phyloP scores from a whole-genome alignment of 1,284 basidiomycete species.

The Kwoniella shivajii region DNA sequence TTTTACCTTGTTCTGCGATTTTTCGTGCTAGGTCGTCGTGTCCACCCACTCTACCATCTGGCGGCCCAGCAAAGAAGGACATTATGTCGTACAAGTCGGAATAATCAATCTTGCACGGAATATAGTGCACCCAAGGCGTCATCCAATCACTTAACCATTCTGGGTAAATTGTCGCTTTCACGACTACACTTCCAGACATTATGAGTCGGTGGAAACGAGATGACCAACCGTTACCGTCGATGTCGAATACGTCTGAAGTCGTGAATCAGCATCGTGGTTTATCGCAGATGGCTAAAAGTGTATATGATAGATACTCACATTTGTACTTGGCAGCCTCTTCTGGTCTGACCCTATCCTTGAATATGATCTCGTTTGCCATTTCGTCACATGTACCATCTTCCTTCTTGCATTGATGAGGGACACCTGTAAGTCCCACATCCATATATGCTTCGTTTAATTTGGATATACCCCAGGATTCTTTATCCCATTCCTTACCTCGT shows the following conservation, averaged over 20 bases:
- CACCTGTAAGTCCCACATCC: slow-evolving; percentile 53
- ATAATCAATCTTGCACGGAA: slow-evolving; percentile 57
- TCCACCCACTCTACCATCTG: slow-evolving; percentile 42
- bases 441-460: slow-evolving; percentile 51
- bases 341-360: slow-evolving; percentile 37
- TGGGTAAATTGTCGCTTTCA: slow-evolving; percentile 56
- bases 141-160: slow-evolving; percentile 57
- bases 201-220: slow-evolving; percentile 50
- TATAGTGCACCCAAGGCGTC: slow-evolving; percentile 56
- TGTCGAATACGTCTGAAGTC: slow-evolving; percentile 30
- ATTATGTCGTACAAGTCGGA: slow-evolving; percentile 58
- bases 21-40: slow-evolving; percentile 55
- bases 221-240: slow-evolving; percentile 53
- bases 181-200: slow-evolving; percentile 52
- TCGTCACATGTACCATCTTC: slow-evolving; percentile 54
- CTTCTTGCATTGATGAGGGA: slow-evolving; percentile 49
- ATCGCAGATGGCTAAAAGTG: background rate
- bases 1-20: slow-evolving; percentile 53
- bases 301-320: slow-evolving; percentile 39
- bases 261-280: background rate
- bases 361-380: slow-evolving; percentile 42
- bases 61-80: slow-evolving; percentile 57
- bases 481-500: slow-evolving; percentile 36
- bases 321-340: slow-evolving; percentile 46
- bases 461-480: slow-evolving; percentile 32